Evolutionary conservation across 2,329 filamentous ascomycete species (phyloP).

Genomic region (Alternaria burnsii): DNA sequence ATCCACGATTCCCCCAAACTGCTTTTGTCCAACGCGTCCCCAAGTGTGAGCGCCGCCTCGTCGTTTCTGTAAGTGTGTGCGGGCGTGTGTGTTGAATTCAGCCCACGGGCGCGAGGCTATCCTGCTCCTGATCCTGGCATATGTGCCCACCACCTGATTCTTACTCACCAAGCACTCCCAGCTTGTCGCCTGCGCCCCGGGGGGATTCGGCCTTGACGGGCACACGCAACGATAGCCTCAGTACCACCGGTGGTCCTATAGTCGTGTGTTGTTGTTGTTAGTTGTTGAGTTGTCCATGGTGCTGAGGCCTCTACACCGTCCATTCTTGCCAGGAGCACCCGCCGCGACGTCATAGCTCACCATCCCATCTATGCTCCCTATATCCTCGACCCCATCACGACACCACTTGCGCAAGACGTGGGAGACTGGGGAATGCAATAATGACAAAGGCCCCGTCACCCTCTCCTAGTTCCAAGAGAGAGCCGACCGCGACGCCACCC

Average conservation of each 20-base stretch:
- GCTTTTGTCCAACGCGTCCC: conserved; percentile 4
- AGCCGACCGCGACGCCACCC: conserved; percentile 11
- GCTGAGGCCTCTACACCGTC: conserved; percentile 11
- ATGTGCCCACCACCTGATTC: conserved; percentile 10
- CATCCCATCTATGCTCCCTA: conserved; percentile 16
- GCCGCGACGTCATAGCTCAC: conserved; percentile 26
- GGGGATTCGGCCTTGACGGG: conserved; percentile 7
- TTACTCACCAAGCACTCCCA: conserved; percentile 13
- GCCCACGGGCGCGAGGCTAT: conserved; percentile 6
- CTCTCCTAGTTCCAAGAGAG: conserved; percentile 33
- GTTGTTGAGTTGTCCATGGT: conserved; percentile 9
- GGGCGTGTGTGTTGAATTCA: conserved; percentile 3
- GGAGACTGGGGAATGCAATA: conserved; percentile 39
- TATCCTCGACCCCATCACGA: conserved; percentile 16
- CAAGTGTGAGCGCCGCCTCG: conserved; percentile 2
- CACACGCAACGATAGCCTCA: conserved; percentile 6
- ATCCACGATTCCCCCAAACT: conserved; percentile 10
- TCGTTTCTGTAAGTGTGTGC: conserved; percentile 7
- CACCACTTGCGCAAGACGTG: conserved; percentile 19
- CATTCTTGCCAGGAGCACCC: conserved; percentile 16
- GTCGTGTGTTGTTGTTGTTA: not conserved
- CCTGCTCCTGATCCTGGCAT: conserved; percentile 17
- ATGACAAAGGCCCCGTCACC: conserved; percentile 39
- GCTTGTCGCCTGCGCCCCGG: conserved; percentile 8
- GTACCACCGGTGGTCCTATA: not conserved